Evolutionary conservation across 306 rosid genomes (phyloP).

Genomic region (Rosa multiflora): DNA sequence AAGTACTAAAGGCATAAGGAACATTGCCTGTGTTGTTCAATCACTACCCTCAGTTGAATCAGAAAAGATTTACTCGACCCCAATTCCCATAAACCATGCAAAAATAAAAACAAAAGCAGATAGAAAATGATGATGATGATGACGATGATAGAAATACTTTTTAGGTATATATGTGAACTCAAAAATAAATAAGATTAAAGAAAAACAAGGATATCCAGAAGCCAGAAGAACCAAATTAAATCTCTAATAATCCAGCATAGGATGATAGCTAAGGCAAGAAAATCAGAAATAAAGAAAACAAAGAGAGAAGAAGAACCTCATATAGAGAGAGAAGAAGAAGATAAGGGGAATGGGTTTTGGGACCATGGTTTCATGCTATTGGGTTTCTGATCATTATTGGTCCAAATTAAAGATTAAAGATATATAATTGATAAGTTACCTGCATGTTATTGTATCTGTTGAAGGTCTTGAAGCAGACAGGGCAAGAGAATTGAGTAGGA

Average conservation of each 20-base stretch:
- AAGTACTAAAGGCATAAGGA: constrained; percentile 76
- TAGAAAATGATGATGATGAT: not conserved
- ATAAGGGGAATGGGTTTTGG: not conserved
- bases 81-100: constrained; percentile 52
- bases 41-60: constrained; percentile 47
- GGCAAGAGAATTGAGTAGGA: constrained; percentile 97
- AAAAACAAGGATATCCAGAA: not conserved
- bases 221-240: not conserved
- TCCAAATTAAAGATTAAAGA: not conserved
- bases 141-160: constrained; percentile 1
- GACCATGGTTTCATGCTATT: too few relatives aligned
- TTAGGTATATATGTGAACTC: not conserved
- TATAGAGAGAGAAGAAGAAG: not conserved
- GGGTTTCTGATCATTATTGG: not conserved
- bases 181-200: not conserved
- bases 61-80: constrained; percentile 30
- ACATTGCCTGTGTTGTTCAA: constrained; percentile 81
- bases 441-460: constrained; percentile 99
- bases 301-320: not conserved
- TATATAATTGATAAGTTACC: constrained; percentile 34
- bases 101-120: not conserved
- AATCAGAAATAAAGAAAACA: not conserved
- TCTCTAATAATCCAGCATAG: not conserved
- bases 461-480: constrained; percentile 96
- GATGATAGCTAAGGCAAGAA: not conserved